Evolutionary conservation across 2,329 filamentous ascomycete species (phyloP).

Genomic region (Talaromyces atroroseus): DNA sequence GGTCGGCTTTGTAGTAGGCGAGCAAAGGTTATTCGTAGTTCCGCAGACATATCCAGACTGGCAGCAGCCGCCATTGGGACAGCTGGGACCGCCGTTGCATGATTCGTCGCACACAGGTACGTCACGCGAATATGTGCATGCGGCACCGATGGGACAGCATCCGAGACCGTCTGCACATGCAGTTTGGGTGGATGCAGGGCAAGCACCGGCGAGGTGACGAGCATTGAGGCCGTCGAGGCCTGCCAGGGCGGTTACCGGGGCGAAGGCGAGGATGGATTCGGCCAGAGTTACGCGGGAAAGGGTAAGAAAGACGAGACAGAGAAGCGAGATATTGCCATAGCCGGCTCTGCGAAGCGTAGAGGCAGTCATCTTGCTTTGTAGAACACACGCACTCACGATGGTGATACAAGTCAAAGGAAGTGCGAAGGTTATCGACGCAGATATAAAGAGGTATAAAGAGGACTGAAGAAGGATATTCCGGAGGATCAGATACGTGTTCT

Average conservation of each 20-base stretch:
- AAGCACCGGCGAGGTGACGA: conserved; percentile 1
- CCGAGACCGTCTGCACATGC: conserved; percentile 9
- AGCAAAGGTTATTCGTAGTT: conserved; percentile 10
- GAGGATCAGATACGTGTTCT: not conserved
- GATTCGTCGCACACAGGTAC: conserved; percentile 10
- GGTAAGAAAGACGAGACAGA: not conserved
- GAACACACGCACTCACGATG: not conserved
- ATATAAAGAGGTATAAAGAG: not conserved
- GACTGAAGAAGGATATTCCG: not conserved
- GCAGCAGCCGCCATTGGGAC: conserved; percentile 12
- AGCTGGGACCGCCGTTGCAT: conserved; percentile 9
- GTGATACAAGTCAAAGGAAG: not conserved
- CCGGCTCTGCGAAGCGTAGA: not conserved
- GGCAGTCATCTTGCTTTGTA: not conserved
- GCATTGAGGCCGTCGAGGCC: not conserved
- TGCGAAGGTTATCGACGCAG: conserved; percentile 1
- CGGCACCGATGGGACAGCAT: conserved; percentile 12
- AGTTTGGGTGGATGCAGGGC: conserved; percentile 11
- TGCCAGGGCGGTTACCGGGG: conserved; percentile 8
- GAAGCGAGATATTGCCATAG: not conserved
- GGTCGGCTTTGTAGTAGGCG: conserved; percentile 1
- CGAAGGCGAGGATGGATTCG: conserved; percentile 6
- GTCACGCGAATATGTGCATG: conserved; percentile 10
- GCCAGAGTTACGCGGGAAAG: not conserved
- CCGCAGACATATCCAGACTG: conserved; percentile 13